Percentiles rank a stretch among this genome's conserved stretches.
Evolutionary conservation across 1,284 basidiomycete genomes (phyloP).

Genomic region (Cutaneotrichosporon dermatis): DNA sequence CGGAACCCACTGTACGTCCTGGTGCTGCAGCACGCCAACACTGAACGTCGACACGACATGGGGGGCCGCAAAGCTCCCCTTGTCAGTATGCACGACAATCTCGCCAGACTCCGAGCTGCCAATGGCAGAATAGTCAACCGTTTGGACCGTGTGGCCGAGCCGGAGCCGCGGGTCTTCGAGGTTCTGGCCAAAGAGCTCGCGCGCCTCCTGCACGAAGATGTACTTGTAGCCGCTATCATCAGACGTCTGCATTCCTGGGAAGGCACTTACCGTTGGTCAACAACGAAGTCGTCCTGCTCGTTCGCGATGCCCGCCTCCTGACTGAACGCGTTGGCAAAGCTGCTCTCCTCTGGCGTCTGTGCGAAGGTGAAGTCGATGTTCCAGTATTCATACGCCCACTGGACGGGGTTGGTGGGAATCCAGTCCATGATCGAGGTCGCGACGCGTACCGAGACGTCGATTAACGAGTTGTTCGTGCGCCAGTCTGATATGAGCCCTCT

Average conservation of each 20-base stretch:
- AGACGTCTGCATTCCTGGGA: background rate
- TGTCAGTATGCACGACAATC: constrained; percentile 54
- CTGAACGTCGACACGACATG: constrained; percentile 63
- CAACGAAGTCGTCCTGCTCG: constrained; percentile 21
- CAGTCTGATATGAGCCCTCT: constrained; percentile 9
- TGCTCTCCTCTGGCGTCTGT: constrained; percentile 19
- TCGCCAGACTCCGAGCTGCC: constrained; percentile 6
- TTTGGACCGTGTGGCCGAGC: constrained; percentile 56
- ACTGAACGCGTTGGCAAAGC: constrained; percentile 23
- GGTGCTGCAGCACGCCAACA: constrained; percentile 56
- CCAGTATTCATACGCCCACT: constrained; percentile 25
- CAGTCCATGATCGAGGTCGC: constrained; percentile 26
- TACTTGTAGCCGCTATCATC: constrained; percentile 56
- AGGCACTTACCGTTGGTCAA: constrained; percentile 19
- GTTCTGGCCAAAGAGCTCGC: constrained; percentile 60
- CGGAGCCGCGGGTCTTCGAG: constrained; percentile 53
- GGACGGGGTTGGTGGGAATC: constrained; percentile 20
- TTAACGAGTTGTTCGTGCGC: constrained; percentile 21
- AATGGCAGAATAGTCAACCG: constrained; percentile 52
- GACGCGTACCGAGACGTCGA: constrained; percentile 22
- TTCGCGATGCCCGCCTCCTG: constrained; percentile 22
- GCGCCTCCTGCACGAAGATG: constrained; percentile 57
- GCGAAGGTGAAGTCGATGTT: constrained; percentile 26
- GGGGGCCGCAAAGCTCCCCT: constrained; percentile 53
- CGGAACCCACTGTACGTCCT: constrained; percentile 59